Base-by-base conservation (phyloP, 2,329 filamentous ascomycete genomes). In the Diaporthe sp. region DNA sequence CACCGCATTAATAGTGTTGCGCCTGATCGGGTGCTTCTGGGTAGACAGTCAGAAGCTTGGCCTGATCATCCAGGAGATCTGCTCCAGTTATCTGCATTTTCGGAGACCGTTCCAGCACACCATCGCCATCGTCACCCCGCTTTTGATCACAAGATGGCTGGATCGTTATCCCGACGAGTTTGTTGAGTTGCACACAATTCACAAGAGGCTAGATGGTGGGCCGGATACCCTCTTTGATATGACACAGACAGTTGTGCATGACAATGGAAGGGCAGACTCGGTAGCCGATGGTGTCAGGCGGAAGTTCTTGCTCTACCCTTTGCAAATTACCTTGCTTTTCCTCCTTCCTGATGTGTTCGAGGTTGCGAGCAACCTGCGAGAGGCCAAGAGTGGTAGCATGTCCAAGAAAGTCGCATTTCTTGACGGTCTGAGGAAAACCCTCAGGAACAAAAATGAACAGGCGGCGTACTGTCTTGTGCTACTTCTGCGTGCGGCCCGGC, bases 151-250 rank as follows among this genome's bases (percentile, higher is more conserved):
- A 44, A 86, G 91, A 77, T 94, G 92, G 92, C 87, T 94, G 49
- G 91, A 93, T 79, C 88, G 91, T 13, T 90, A 89, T 78, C 92
- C 92, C 1, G 83, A 87, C 49, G 92, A 94, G 81, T 94, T 94
- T 80, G 88, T 93, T 62, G 87, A 89, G 75, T 84, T 93, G 75
- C 92, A 94, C 81, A 87, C 87, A 22, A 86, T 87, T 75, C 90
- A 90, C 77, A 90, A 87, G 79, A 88, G 90, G 79, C 86, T 93
- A n/a, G 92, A 93, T 78, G 90, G 89, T 65, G 90, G 90, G 13
- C 89, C 91, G 7, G 92, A 94, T 80, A 93, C 91, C 0, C 85
- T 94, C 34, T 93, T 94, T 80, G 92, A 94, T 79, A 93, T 94
- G 90, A 88, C 90, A 7, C 88, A 91, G 78, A 90, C 90, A 4